Evolutionary conservation across 441 rosid genomes (phyloP), one percentile per base, ranked within the genome.

Genomic region (Adansonia rubrostipa): DNA sequence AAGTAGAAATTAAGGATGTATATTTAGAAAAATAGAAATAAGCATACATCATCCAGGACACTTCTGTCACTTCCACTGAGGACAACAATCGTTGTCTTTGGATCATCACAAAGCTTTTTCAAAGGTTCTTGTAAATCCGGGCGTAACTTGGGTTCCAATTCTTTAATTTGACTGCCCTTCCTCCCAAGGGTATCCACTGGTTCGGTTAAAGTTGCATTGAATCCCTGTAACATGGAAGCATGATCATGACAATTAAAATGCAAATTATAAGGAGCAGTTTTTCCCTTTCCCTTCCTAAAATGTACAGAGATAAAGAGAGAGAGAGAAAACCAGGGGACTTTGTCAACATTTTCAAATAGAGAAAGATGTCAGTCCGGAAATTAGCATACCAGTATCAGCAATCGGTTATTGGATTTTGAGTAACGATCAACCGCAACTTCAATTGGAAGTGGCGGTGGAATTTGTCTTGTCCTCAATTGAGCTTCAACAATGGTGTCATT

Each of bases 401-500:
- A 80, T 74, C 93, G 87, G 82, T 92, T 92, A n/a, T 60, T 87
- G 20, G 93, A 87, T 58, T 74, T 60, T 57, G 64, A 36, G 82
- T 88, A 89, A 58, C 82, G 80, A 45, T 82, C 82, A 74, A 88
- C 88, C 13, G 97, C 89, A 36, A 22, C 80, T 78, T 82, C 70
- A 22, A 82, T 64, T 15, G 97, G 97, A 85, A 92, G 92, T 22
- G 77, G 19, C 42, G 97, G 97, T 11, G 89, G 92, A 74, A 87
- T 82, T 84, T 91, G 91, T 78, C 82, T 84, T 73, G 92, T 91
- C 75, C 97, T 88, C 72, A 91, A 80, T 82, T 91, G 93, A 62
- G 97, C 95, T 85, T 92, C 95, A 24, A 92, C 93, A 60, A 91
- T 67, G 22, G 97, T 92, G 66, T 92, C 97, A 83, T 92, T 89